Percentiles rank a stretch among this genome's conserved stretches.
Evolutionary conservation across 176 grass and related monocot genomes (phyloP).

Genomic region (Oryza australiensis): DNA sequence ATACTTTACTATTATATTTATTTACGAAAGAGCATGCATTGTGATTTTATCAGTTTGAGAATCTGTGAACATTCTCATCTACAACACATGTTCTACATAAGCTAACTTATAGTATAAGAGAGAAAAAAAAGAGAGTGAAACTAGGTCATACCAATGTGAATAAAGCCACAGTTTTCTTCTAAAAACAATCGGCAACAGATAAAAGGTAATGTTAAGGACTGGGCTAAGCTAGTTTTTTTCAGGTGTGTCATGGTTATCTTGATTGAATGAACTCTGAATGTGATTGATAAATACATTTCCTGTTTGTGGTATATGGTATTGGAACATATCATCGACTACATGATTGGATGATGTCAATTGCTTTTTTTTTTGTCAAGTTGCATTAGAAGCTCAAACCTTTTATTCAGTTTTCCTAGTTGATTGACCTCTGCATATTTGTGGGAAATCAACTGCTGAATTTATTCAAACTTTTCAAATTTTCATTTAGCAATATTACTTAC

Average conservation of each 20-base stretch:
- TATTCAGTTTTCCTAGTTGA: conserved; percentile 3
- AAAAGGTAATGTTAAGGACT: not conserved
- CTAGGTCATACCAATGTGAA: not conserved
- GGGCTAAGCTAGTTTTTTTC: conserved; percentile 3
- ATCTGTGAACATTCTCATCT: not conserved
- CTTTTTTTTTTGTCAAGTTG: not conserved
- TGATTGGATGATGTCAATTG: not conserved
- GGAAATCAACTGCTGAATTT: not conserved
- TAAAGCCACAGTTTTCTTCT: not conserved
- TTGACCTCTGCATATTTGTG: conserved; percentile 2
- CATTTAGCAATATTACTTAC: not conserved
- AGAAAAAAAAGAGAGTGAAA: not conserved
- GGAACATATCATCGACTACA: not conserved
- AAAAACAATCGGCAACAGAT: not conserved
- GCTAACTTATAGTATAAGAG: not conserved
- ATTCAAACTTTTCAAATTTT: not conserved
- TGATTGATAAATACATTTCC: conserved; percentile 18
- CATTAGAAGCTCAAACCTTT: not conserved
- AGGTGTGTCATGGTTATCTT: not conserved
- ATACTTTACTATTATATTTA: not conserved
- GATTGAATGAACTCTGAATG: not conserved
- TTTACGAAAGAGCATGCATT: too few species aligned
- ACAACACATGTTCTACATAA: not conserved
- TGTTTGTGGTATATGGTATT: not conserved
- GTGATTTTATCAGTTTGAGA: not conserved